Percentiles rank a stretch among this genome's conserved stretches.
phyloP scores from a whole-genome alignment of 164 flowering plant genomes.

The Dillenia suffruticosa region DNA sequence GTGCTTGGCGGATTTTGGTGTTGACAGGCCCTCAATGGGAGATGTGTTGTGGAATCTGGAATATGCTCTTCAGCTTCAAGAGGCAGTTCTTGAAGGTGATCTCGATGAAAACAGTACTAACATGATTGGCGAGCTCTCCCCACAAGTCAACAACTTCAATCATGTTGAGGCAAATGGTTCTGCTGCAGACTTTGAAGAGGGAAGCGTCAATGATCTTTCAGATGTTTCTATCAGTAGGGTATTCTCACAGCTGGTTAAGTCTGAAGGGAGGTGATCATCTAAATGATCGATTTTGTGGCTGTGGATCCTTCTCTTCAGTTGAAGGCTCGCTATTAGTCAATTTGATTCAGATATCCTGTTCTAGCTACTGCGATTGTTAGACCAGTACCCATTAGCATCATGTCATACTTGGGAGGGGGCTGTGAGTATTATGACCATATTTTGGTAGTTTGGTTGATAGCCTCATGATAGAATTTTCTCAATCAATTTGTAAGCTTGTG shows the following conservation, averaged over 20 bases:
- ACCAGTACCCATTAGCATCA: too few relatives aligned
- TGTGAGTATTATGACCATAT: too few relatives aligned
- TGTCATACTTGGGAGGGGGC: too few relatives aligned
- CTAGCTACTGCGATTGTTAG: too few relatives aligned
- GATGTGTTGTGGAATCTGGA: slow-evolving; percentile 87
- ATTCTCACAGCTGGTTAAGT: slow-evolving; percentile 73
- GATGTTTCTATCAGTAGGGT: slow-evolving; percentile 65
- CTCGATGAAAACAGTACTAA: slow-evolving; percentile 67
- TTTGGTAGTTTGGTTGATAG: too few relatives aligned
- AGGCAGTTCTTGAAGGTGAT: slow-evolving; percentile 44
- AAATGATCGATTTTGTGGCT: too few relatives aligned
- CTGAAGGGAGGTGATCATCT: slow-evolving; percentile 54
- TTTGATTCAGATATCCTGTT: too few relatives aligned
- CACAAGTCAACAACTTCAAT: slow-evolving; percentile 38
- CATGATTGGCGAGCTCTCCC: slow-evolving; percentile 49
- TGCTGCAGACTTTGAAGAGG: slow-evolving; percentile 22
- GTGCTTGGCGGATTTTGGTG: slow-evolving; percentile 77
- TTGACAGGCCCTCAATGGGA: slow-evolving; percentile 77
- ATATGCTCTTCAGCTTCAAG: slow-evolving; percentile 73
- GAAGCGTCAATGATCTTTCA: slow-evolving; percentile 46
- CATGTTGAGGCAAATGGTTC: slow-evolving; percentile 20
- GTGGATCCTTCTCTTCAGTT: too few relatives aligned
- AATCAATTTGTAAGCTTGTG: too few relatives aligned
- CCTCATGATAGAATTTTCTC: too few relatives aligned
- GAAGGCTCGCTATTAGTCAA: too few relatives aligned